Percentiles rank a stretch among this genome's conserved stretches.
phyloP scores from a whole-genome alignment of 2,329 filamentous ascomycete genomes.

The Neocatenulostroma microsporum region DNA sequence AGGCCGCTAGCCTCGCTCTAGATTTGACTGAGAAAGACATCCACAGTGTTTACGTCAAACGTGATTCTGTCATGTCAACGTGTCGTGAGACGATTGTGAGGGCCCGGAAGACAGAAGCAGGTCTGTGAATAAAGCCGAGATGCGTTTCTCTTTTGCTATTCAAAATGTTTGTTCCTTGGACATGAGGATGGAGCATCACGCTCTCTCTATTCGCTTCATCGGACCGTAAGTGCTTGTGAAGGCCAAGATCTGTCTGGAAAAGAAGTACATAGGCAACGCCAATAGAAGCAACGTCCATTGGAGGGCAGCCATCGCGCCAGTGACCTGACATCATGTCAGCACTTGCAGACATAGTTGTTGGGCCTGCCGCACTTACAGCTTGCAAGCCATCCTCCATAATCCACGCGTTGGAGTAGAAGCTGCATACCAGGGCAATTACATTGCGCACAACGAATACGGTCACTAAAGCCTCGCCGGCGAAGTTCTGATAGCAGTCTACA shows the following conservation, averaged over 20 bases:
- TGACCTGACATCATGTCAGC: constrained; percentile 9
- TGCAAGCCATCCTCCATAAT: constrained; percentile 14
- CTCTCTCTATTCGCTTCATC: constrained; percentile 5
- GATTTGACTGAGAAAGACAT: too few species aligned
- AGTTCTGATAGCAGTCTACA: constrained; percentile 22
- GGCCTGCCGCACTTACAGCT: constrained; percentile 11
- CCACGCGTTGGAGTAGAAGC: constrained; percentile 23
- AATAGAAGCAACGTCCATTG: constrained; percentile 18
- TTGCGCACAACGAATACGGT: constrained; percentile 26
- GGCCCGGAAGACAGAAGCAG: too few species aligned
- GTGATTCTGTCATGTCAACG: too few species aligned
- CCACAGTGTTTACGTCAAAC: too few species aligned
- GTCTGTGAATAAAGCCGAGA: too few species aligned
- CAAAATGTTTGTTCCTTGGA: too few species aligned
- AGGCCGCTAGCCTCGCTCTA: neutral
- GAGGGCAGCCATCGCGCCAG: constrained; percentile 23
- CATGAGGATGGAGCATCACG: too few species aligned
- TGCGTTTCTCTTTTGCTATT: too few species aligned
- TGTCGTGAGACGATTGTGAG: too few species aligned
- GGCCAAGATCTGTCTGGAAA: constrained; percentile 8
- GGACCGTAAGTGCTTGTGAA: constrained; percentile 16
- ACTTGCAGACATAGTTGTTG: too few species aligned
- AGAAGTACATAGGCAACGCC: constrained; percentile 15
- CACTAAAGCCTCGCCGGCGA: constrained; percentile 26
- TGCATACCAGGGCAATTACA: constrained; percentile 22